Evolutionary conservation across 768 basidiomycete genomes (phyloP).

Genomic region (Leccinellum rugosiceps): DNA sequence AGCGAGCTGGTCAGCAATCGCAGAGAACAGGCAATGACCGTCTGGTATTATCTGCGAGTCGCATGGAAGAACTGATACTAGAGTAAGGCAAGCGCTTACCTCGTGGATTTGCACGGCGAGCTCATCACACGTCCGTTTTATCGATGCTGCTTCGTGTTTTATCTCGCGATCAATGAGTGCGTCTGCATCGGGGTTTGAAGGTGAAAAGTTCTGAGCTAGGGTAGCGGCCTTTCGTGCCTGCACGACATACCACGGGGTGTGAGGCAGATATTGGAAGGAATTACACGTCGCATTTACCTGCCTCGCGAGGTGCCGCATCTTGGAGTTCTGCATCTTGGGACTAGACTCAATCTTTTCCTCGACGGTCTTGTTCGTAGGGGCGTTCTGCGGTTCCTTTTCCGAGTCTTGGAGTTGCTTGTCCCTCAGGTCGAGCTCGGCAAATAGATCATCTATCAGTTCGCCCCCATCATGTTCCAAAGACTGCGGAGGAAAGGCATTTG

Average conservation of each 20-base stretch:
- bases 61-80: not conserved
- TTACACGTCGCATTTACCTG: conserved; percentile 47
- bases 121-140: conserved; percentile 61
- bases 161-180: conserved; percentile 61
- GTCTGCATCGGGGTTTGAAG: conserved; percentile 56
- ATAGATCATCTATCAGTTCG: conserved; percentile 69
- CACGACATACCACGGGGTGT: conserved; percentile 1
- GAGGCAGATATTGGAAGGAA: not conserved
- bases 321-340: conserved; percentile 52
- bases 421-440: conserved; percentile 70
- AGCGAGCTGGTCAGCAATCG: conserved; percentile 87
- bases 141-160: conserved; percentile 62
- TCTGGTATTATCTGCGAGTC: conserved; percentile 83
- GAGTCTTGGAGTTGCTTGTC: conserved; percentile 53
- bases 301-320: conserved; percentile 64
- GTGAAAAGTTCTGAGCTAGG: conserved; percentile 49
- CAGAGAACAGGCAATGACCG: conserved; percentile 94
- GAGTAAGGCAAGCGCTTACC: conserved; percentile 36
- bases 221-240: conserved; percentile 74
- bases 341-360: conserved; percentile 14
- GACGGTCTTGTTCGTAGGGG: conserved; percentile 29
- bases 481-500: conserved; percentile 21
- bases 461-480: conserved; percentile 38
- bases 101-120: conserved; percentile 64
- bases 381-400: conserved; percentile 40